Evolutionary conservation across 345 rosid genomes (phyloP), one percentile per base, ranked within the genome.

Genomic region (Geranium rotundifolium): DNA sequence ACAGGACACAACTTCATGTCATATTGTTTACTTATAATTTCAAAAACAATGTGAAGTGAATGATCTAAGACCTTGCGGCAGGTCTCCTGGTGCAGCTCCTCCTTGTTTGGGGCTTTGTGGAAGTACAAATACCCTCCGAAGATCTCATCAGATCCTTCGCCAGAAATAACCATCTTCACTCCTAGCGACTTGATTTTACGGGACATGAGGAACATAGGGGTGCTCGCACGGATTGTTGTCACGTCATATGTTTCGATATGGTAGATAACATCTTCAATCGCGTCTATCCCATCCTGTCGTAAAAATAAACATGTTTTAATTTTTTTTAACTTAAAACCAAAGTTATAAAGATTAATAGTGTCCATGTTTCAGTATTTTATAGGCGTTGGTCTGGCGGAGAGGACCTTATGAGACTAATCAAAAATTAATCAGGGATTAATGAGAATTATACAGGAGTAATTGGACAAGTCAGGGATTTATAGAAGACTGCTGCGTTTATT

Each of bases 111-210:
- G 62, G 97, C 97, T 78, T 93, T 93, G 71, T 93, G 99, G 78
- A 93, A 90, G 67, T 90, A 93, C 60, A 93, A 68, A 80, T 93
- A 93, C 7, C 98, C 98, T 60, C 98, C 98, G 56, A 92, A 87
- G 34, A 92, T 69, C 82, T 92, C 98, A 61, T 92, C 97, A 0
- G 97, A 77, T 18, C 97, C 98, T 73, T 92, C 98, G 55, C 95
- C 95, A n/a, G 98, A 92, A 50, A 92, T 76, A 68, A 92, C 98
- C 98, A 89, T 89, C 85, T 92, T 92, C 29, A 92, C 95, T 18
- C 98, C 97, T 4, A 87, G 79, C 5, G 98, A 81, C 80, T 92
- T 92, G 31, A 92, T 92, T 85, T 89, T 92, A 7, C 98, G 71
- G 0, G 97, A 71, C 93, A 92, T 84, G 12, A 89, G 85, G 58